phyloP scores from a whole-genome alignment of 768 basidiomycete species.

The Cantharellus anzutake region DNA sequence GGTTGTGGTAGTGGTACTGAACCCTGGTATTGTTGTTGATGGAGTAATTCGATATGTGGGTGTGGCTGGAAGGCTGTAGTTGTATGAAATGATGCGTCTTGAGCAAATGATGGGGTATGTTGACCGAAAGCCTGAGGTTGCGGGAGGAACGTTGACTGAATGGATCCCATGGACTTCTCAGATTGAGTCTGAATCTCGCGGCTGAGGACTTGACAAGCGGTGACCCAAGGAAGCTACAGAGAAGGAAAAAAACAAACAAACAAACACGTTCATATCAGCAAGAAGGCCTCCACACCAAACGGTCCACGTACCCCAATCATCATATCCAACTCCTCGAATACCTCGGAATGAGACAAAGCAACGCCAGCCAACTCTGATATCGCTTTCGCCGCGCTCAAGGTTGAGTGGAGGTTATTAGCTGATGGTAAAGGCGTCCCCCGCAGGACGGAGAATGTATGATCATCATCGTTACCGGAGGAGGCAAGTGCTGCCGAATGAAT shows the following conservation, averaged over 20 bases:
- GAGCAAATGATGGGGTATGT: no score
- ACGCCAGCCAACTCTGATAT: background rate
- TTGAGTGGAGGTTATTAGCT: background rate
- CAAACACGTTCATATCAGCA: background rate
- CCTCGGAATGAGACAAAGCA: background rate
- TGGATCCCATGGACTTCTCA: no score
- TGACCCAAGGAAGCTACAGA: background rate
- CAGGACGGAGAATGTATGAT: background rate
- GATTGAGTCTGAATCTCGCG: no score
- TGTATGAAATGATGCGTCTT: no score
- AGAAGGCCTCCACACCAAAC: background rate
- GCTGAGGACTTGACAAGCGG: background rate
- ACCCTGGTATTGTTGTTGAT: no score
- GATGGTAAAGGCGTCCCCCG: background rate
- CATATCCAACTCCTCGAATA: background rate
- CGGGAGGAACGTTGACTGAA: no score
- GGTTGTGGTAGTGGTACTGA: no score
- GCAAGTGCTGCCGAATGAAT: background rate
- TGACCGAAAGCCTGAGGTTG: no score
- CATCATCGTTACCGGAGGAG: background rate
- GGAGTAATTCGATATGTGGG: no score
- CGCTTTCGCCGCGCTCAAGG: background rate
- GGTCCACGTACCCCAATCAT: background rate
- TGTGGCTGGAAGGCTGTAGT: no score
- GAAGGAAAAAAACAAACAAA: background rate